These are phyloP conservation scores for Aspergillus melleus DNA, from an alignment of 2,329 filamentous ascomycete species.

Conservation along the genomic window DNA sequence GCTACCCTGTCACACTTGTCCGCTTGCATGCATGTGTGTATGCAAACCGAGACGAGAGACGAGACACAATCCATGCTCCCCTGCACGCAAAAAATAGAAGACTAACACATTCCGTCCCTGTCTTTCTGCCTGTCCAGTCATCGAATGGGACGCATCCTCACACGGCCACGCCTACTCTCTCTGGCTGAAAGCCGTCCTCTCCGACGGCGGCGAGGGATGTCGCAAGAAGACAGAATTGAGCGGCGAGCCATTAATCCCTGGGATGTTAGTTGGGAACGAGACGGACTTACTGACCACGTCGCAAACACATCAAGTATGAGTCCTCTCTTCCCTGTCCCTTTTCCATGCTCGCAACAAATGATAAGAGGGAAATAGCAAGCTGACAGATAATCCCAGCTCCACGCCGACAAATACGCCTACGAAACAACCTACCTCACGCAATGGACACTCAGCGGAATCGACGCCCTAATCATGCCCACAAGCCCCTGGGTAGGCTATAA, in stretches of 20 bases:
- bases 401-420: conserved; percentile 21
- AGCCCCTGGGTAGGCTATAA: conserved; percentile 30
- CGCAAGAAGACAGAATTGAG: conserved; percentile 25
- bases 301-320: conserved; percentile 23
- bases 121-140: too few relatives aligned
- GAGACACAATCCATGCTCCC: too few relatives aligned
- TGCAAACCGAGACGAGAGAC: background rate
- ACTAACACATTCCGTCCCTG: background rate
- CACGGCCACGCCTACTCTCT: conserved; percentile 25
- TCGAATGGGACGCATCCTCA: conserved; percentile 33
- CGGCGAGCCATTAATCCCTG: conserved; percentile 32
- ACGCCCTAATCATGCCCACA: conserved; percentile 32
- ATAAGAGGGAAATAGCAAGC: too few relatives aligned
- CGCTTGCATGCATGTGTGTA: too few relatives aligned
- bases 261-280: conserved; percentile 34
- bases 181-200: conserved; percentile 30
- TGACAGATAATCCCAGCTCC: conserved; percentile 12
- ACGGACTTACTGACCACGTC: conserved; percentile 20
- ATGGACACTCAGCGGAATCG: conserved; percentile 28
- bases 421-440: conserved; percentile 22
- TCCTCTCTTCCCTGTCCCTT: background rate
- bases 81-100: too few relatives aligned
- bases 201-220: conserved; percentile 32
- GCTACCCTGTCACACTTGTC: too few relatives aligned
- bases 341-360: background rate